These are phyloP conservation scores for Umbelopsis vinacea DNA, from an alignment of 192 early-diverging fungal genomes.

Conservation along the genomic window DNA sequence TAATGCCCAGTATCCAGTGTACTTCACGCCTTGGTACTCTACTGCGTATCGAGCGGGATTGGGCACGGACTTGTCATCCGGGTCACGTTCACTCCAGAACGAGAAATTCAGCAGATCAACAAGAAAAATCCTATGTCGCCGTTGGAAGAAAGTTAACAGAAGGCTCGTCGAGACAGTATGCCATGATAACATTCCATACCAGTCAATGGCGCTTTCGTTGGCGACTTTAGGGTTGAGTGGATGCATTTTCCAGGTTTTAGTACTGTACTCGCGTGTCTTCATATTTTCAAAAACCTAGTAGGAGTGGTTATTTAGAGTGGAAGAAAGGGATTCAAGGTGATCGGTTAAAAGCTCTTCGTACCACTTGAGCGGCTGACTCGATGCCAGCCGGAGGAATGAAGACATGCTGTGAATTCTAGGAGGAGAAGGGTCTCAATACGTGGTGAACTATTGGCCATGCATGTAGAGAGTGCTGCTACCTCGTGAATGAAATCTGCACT, in stretches of 20 bases:
- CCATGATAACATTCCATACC: constrained; percentile 29
- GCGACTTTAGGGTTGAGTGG: constrained; percentile 65
- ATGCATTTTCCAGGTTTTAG: constrained; percentile 66
- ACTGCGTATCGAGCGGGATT: constrained; percentile 64
- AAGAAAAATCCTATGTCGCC: constrained; percentile 71
- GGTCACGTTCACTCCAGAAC: constrained; percentile 76
- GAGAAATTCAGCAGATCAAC: constrained; percentile 87
- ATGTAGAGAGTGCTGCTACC: too few species aligned
- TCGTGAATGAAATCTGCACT: constrained; percentile 59
- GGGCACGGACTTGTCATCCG: constrained; percentile 42
- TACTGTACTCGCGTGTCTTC: constrained; percentile 62
- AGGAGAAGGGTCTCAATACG: too few species aligned
- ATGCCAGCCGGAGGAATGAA: constrained; percentile 58
- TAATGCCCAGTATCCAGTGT: constrained; percentile 85
- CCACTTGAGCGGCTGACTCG: constrained; percentile 49
- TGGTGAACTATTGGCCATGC: too few species aligned
- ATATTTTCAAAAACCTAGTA: constrained; percentile 62
- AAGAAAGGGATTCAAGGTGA: too few species aligned
- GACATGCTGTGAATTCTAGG: constrained; percentile 66
- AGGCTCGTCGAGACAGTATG: not conserved
- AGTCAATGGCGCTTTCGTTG: constrained; percentile 61
- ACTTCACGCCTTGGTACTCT: constrained; percentile 52
- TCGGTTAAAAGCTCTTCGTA: constrained; percentile 29
- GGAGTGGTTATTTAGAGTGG: not conserved
- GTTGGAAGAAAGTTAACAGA: not conserved